Conservation (phyloP, 2,329 filamentous ascomycete species). For the Phaeophleospora eucalypticola region DNA sequence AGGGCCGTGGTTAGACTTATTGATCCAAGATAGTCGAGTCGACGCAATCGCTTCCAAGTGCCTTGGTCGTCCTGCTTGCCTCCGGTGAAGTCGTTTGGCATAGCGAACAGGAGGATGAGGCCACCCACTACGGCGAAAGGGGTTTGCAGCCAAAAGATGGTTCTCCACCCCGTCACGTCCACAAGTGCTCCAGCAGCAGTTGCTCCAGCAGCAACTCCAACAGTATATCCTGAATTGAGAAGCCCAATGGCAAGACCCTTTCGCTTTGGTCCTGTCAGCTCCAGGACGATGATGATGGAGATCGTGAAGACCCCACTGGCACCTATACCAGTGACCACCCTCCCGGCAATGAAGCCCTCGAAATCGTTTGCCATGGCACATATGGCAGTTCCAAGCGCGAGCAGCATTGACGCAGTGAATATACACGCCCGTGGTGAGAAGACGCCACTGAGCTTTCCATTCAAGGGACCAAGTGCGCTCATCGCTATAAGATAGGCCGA, state of each 20-base stretch:
- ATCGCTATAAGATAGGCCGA: slow-evolving; percentile 67
- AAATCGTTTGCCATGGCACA: slow-evolving; percentile 60
- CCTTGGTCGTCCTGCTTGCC: slow-evolving; percentile 30
- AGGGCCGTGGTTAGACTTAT: slow-evolving; percentile 60
- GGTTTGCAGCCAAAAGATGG: slow-evolving; percentile 63
- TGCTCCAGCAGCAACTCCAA: slow-evolving; percentile 67
- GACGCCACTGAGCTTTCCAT: slow-evolving; percentile 67
- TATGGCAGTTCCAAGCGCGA: slow-evolving; percentile 61
- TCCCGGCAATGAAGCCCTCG: slow-evolving; percentile 61
- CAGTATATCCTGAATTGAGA: slow-evolving; percentile 68
- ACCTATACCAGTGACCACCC: slow-evolving; percentile 64
- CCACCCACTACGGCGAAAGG: slow-evolving; percentile 61
- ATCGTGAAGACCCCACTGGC: slow-evolving; percentile 69
- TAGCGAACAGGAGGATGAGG: slow-evolving; percentile 58
- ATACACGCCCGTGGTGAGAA: slow-evolving; percentile 67
- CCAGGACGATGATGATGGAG: slow-evolving; percentile 70
- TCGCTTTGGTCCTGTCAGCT: slow-evolving; percentile 62
- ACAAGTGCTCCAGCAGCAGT: slow-evolving; percentile 65
- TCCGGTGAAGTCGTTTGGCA: slow-evolving; percentile 50
- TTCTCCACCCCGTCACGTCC: slow-evolving; percentile 61
- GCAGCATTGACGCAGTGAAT: slow-evolving; percentile 54
- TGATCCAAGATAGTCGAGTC: slow-evolving; percentile 73
- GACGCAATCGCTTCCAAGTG: slow-evolving; percentile 51
- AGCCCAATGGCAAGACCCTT: slow-evolving; percentile 71
- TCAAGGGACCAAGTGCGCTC: slow-evolving; percentile 61